A percentile compares a stretch with the other conserved stretches of the same genome.
Conservation (phyloP, 495 filamentous ascomycete species). For the Oidiodendron maius region DNA sequence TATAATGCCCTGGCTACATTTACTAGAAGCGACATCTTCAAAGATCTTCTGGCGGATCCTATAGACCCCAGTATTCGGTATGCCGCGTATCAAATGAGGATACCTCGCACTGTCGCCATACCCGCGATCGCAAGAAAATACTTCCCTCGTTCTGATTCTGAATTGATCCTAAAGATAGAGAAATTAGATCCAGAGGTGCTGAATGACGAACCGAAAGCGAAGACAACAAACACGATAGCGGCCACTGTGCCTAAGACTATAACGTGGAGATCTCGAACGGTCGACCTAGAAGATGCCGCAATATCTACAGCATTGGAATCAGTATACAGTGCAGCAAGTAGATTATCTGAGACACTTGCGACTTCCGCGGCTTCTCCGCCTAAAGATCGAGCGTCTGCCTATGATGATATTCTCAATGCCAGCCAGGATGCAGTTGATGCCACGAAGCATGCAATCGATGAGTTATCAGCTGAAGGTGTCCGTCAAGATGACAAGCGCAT, state of each 20-base stretch:
- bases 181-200: slow-evolving; percentile 67
- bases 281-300: slow-evolving; percentile 86
- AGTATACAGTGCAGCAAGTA: slow-evolving; percentile 46
- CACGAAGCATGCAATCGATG: slow-evolving; percentile 87
- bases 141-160: slow-evolving; percentile 57
- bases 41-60: slow-evolving; percentile 76
- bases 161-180: slow-evolving; percentile 60
- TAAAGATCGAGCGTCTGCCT: slow-evolving; percentile 66
- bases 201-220: slow-evolving; percentile 52
- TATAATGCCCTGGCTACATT: slow-evolving; percentile 61
- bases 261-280: slow-evolving; percentile 82
- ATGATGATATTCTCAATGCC: slow-evolving; percentile 83
- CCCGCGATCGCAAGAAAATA: slow-evolving; percentile 69
- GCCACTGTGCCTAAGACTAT: slow-evolving; percentile 69
- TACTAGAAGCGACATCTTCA: slow-evolving; percentile 67
- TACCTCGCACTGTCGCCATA: slow-evolving; percentile 76
- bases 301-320: slow-evolving; percentile 67
- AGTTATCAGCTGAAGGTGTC: slow-evolving; percentile 74
- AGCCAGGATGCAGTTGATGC: slow-evolving; percentile 94
- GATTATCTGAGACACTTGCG: slow-evolving; percentile 55
- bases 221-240: slow-evolving; percentile 42
- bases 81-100: slow-evolving; percentile 83
- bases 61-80: slow-evolving; percentile 93
- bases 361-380: slow-evolving; percentile 49
- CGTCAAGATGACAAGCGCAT: slow-evolving; percentile 79